These are phyloP conservation scores for Astraeus odoratus DNA, from an alignment of 768 basidiomycete genomes.

Conservation along the genomic window DNA sequence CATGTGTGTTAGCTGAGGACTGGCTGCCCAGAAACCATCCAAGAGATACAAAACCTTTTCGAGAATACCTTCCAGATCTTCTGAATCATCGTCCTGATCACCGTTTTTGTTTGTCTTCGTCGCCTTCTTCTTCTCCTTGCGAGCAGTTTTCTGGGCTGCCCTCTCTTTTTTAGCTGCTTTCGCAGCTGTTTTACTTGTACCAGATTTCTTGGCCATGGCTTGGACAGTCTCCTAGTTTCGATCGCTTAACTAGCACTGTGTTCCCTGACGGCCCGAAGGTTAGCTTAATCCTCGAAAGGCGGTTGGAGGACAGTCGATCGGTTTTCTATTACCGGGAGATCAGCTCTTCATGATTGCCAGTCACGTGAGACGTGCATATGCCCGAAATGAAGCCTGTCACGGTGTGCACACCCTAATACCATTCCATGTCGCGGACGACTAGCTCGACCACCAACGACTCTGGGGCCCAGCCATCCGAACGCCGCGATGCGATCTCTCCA, in stretches of 20 bases:
- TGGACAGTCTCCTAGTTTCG: too few species aligned
- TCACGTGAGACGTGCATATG: too few species aligned
- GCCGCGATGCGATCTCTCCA: background rate
- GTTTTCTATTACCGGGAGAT: too few species aligned
- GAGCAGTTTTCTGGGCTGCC: conserved; percentile 58
- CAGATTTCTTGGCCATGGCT: conserved; percentile 13
- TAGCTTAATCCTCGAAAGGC: background rate
- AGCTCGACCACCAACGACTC: background rate
- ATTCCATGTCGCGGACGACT: background rate
- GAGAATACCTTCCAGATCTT: conserved; percentile 80
- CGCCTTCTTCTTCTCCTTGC: conserved; percentile 61
- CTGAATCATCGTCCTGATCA: conserved; percentile 71
- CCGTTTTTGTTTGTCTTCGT: conserved; percentile 45
- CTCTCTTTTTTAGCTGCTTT: conserved; percentile 66
- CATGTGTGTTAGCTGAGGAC: background rate
- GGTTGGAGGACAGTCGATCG: too few species aligned
- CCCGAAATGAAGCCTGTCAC: too few species aligned
- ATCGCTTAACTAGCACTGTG: too few species aligned
- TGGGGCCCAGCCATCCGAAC: too few species aligned
- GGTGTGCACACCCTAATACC: too few species aligned
- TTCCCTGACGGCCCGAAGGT: background rate
- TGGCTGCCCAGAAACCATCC: conserved; percentile 1
- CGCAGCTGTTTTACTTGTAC: conserved; percentile 29
- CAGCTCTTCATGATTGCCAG: too few species aligned
- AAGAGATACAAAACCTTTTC: conserved; percentile 48